Percentiles rank a stretch among this genome's conserved stretches.
These are phyloP conservation scores for Penicillium ucsense DNA, from an alignment of 495 filamentous ascomycete species.

Conservation along the genomic window DNA sequence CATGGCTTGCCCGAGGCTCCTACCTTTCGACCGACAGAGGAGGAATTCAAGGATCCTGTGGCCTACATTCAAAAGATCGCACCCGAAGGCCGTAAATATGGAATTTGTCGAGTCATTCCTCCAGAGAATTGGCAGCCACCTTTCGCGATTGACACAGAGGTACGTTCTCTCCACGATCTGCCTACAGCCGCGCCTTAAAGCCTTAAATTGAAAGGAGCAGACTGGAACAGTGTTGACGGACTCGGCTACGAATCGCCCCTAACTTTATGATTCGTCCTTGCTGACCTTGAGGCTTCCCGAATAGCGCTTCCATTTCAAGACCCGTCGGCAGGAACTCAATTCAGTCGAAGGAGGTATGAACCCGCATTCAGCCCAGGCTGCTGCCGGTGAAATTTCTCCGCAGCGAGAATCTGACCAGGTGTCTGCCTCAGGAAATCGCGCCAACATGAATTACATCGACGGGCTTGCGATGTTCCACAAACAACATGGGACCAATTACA, in stretches of 20 bases:
- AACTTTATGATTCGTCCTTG: neutral
- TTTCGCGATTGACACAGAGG: constrained; percentile 96
- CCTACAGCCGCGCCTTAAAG: neutral
- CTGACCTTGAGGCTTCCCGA: constrained; percentile 3
- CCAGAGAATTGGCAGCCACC: constrained; percentile 88
- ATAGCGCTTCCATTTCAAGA: constrained; percentile 94
- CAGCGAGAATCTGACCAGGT: constrained; percentile 28
- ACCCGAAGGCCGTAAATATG: constrained; percentile 74
- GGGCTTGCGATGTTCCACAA: constrained; percentile 95
- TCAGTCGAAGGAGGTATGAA: constrained; percentile 94
- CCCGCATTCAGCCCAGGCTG: constrained; percentile 23
- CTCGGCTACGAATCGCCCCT: no score
- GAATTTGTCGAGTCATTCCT: constrained; percentile 90
- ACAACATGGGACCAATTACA: constrained; percentile 88
- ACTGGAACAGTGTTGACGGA: no score
- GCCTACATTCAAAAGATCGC: constrained; percentile 86
- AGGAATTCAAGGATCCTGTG: constrained; percentile 90
- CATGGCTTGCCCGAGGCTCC: constrained; percentile 86
- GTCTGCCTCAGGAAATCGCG: constrained; percentile 64
- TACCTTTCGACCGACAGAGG: constrained; percentile 79
- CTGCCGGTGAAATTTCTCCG: constrained; percentile 23
- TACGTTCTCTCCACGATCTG: constrained; percentile 31
- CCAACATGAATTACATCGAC: constrained; percentile 93
- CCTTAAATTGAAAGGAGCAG: no score
- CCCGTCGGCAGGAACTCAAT: constrained; percentile 93